These are phyloP conservation scores for Ascochyta koolunga DNA, from an alignment of 2,329 filamentous ascomycete species.

Conservation along the genomic window DNA sequence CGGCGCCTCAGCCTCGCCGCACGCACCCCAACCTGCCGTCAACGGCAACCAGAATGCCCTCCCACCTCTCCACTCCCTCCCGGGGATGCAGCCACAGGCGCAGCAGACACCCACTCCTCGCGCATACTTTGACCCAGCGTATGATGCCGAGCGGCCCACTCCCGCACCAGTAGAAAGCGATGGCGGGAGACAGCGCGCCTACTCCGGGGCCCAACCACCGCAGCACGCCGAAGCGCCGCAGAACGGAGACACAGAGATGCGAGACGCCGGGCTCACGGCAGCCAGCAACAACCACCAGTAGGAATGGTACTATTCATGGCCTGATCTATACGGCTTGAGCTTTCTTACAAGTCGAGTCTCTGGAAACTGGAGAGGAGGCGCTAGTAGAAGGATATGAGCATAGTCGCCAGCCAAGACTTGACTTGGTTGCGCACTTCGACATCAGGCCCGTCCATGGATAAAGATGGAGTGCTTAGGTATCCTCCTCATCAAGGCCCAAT, in stretches of 20 bases:
- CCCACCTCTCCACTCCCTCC: slow-evolving; percentile 34
- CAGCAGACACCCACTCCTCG: slow-evolving; percentile 27
- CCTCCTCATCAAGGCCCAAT: no score
- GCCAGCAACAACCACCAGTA: slow-evolving; percentile 43
- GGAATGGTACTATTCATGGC: slow-evolving; percentile 3
- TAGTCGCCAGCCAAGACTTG: neutral
- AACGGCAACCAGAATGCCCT: slow-evolving; percentile 38
- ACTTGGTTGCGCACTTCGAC: neutral
- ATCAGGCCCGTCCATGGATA: neutral
- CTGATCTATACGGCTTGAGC: neutral
- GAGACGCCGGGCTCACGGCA: slow-evolving; percentile 47
- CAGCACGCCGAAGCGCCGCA: slow-evolving; percentile 31
- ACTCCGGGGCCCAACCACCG: slow-evolving; percentile 35
- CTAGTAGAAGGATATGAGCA: neutral
- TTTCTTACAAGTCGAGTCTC: no score
- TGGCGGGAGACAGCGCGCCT: slow-evolving; percentile 32
- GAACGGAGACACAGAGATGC: slow-evolving; percentile 52
- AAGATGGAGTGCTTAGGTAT: no score
- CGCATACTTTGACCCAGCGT: slow-evolving; percentile 41
- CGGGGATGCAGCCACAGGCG: slow-evolving; percentile 31
- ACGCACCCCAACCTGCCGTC: slow-evolving; percentile 27
- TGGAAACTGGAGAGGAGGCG: neutral
- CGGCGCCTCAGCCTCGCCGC: slow-evolving; percentile 32
- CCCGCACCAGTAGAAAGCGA: slow-evolving; percentile 30
- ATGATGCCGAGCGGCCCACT: slow-evolving; percentile 38